Base-by-base conservation (phyloP, 768 basidiomycete genomes). In the Naganishia kalamii region DNA sequence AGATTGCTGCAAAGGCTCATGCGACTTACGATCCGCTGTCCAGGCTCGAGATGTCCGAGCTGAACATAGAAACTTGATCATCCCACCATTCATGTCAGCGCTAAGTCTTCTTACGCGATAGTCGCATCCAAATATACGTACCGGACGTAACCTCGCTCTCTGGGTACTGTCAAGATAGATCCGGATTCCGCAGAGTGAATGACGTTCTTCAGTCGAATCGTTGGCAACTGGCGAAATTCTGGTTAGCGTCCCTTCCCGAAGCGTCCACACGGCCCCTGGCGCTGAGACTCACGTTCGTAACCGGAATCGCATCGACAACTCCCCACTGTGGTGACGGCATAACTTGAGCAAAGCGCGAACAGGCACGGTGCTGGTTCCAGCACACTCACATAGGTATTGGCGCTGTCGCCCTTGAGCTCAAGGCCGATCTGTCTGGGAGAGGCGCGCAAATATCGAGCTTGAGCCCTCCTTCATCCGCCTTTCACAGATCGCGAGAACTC, bases 101-200 rank as follows among this genome's bases (percentile, higher is more conserved):
- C n/a, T n/a, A n/a, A n/a, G n/a, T n/a, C n/a, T n/a, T n/a, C n/a
- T n/a, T n/a, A n/a, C n/a, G n/a, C n/a, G n/a, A n/a, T n/a, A n/a
- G n/a, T n/a, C n/a, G n/a, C n/a, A n/a, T n/a, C n/a, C n/a, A n/a
- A n/a, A 60, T 46, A 19, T 41, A 43, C 60, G 13, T 29, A 63
- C 62, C 63, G 49, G 11, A 64, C 62, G 46, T 70, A 65, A n/a
- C 63, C 63, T 29, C 63, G 63, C 51, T 64, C 63, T 21, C 63
- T 11, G n/a, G 63, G 63, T 12, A 64, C 63, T 13, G 51, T 64
- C 23, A 64, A 29, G 29, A 64, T 64, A 6, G 63, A 64, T 12
- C 63, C 63, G 17, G 35, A 49, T n/a, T 51, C 49, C 17, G 63
- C 63, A 21, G 63, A 64, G 40, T 64, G 63, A 35, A 64, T 54